Evolutionary conservation across 1,284 basidiomycete species (phyloP).

Genomic region (Boletus nobilissimus): DNA sequence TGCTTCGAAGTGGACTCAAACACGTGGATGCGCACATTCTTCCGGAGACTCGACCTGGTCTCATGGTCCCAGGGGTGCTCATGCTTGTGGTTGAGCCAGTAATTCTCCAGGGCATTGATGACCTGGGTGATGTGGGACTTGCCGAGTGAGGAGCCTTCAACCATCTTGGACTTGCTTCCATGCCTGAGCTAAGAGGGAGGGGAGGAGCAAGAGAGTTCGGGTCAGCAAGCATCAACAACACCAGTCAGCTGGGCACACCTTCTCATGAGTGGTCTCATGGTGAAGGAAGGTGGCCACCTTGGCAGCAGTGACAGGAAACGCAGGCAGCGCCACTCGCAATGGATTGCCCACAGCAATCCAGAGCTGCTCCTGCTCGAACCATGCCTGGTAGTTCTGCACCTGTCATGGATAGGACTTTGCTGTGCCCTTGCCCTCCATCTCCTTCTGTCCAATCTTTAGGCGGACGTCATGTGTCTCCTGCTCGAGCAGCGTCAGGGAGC

Average conservation of each 20-base stretch:
- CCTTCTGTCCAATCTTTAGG: not conserved
- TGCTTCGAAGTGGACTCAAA: constrained; percentile 30
- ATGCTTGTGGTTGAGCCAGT: constrained; percentile 24
- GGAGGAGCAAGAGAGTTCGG: not conserved
- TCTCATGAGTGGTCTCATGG: constrained; percentile 30
- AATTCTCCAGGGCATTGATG: constrained; percentile 31
- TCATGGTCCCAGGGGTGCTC: constrained; percentile 18
- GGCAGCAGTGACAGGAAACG: constrained; percentile 27
- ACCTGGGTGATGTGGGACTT: constrained; percentile 27
- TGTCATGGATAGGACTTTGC: constrained; percentile 14
- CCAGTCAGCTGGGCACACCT: constrained; percentile 24
- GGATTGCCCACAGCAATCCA: not conserved
- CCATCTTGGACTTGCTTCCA: constrained; percentile 16
- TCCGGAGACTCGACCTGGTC: constrained; percentile 13
- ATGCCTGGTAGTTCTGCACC: constrained; percentile 14
- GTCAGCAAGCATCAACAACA: too few species aligned
- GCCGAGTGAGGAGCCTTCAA: constrained; percentile 25
- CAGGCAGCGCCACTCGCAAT: not conserved
- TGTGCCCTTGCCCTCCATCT: constrained; percentile 17
- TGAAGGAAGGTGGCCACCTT: constrained; percentile 38
- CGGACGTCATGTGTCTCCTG: not conserved
- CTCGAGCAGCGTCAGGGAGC: not conserved
- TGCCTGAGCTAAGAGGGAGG: not conserved
- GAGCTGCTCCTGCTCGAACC: constrained; percentile 15
- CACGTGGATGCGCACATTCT: constrained; percentile 19